Evolutionary conservation across 768 basidiomycete species (phyloP).

Genomic region (Termitomyces sp.): DNA sequence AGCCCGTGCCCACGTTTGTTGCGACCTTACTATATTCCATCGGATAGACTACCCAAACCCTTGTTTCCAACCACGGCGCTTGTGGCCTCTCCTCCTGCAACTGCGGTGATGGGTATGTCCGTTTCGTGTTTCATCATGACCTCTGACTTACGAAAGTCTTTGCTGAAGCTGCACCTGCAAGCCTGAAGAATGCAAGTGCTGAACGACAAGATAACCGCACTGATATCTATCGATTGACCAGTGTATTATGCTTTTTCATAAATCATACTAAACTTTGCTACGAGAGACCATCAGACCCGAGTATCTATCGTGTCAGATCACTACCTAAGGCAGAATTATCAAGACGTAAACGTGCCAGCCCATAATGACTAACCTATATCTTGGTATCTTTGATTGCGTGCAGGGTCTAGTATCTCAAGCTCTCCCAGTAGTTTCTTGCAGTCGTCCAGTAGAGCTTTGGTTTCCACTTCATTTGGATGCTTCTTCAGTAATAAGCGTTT

Average conservation of each 20-base stretch:
- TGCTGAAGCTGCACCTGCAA: constrained; percentile 50
- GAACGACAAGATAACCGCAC: constrained; percentile 13
- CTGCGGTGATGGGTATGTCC: constrained; percentile 41
- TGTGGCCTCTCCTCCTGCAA: constrained; percentile 46
- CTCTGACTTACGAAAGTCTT: background rate
- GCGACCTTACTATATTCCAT: background rate
- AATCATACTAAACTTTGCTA: too few species aligned
- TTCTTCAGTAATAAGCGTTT: constrained; percentile 59
- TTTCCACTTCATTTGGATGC: constrained; percentile 20
- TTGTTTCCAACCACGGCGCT: constrained; percentile 31
- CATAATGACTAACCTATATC: constrained; percentile 44
- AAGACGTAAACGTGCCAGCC: background rate
- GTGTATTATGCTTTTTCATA: background rate
- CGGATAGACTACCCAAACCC: constrained; percentile 27
- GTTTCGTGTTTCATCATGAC: constrained; percentile 5
- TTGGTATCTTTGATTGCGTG: constrained; percentile 60
- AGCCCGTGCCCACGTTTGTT: background rate
- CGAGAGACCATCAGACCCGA: background rate
- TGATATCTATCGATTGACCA: background rate
- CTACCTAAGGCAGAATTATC: background rate
- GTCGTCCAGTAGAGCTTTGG: constrained; percentile 16
- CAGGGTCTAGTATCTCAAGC: constrained; percentile 46
- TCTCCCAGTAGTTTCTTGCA: constrained; percentile 39
- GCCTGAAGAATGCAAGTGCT: constrained; percentile 63
- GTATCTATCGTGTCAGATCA: background rate